A percentile compares a stretch with the other conserved stretches of the same genome.
Evolutionary conservation across 805 yeast genomes (phyloP).

Genomic region (Myxozyma monticola): DNA sequence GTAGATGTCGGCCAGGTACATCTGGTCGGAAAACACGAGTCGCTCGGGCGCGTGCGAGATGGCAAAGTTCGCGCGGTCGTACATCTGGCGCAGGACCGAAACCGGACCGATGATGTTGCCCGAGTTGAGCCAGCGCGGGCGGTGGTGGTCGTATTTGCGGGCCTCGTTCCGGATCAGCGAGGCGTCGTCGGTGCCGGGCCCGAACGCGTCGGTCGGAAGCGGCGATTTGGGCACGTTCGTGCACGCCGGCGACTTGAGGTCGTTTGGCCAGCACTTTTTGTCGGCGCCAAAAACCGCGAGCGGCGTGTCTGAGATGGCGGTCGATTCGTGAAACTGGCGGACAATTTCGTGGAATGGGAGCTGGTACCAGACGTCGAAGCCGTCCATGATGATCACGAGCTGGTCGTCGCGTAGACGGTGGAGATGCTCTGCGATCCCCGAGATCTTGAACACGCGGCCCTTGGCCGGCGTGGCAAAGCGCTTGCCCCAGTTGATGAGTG

Average conservation of each 20-base stretch:
- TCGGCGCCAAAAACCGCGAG: conserved; percentile 29
- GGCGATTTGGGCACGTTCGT: conserved; percentile 25
- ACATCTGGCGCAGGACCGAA: conserved; percentile 17
- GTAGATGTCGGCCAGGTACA: conserved; percentile 28
- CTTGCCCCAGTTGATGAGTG: conserved; percentile 29
- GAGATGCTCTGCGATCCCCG: conserved; percentile 20
- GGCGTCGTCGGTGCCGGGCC: conserved; percentile 25
- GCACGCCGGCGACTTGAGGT: conserved; percentile 24
- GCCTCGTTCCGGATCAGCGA: conserved; percentile 4
- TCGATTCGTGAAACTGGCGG: neutral
- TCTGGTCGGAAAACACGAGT: conserved; percentile 28
- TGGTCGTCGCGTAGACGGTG: conserved; percentile 13
- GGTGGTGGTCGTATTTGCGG: conserved; percentile 14
- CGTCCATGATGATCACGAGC: conserved; percentile 27
- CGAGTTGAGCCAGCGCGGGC: conserved; percentile 31
- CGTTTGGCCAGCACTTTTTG: conserved; percentile 32
- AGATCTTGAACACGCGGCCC: conserved; percentile 27
- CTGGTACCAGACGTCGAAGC: conserved; percentile 32
- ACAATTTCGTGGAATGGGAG: conserved; percentile 20
- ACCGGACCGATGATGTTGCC: conserved; percentile 29
- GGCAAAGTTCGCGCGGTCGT: conserved; percentile 22
- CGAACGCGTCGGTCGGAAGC: conserved; percentile 24
- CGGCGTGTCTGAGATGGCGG: neutral
- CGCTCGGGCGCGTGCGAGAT: conserved; percentile 22
- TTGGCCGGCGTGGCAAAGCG: conserved; percentile 2